These are phyloP conservation scores for Myxozyma neotropica DNA, from an alignment of 805 yeast genomes.

Conservation along the genomic window DNA sequence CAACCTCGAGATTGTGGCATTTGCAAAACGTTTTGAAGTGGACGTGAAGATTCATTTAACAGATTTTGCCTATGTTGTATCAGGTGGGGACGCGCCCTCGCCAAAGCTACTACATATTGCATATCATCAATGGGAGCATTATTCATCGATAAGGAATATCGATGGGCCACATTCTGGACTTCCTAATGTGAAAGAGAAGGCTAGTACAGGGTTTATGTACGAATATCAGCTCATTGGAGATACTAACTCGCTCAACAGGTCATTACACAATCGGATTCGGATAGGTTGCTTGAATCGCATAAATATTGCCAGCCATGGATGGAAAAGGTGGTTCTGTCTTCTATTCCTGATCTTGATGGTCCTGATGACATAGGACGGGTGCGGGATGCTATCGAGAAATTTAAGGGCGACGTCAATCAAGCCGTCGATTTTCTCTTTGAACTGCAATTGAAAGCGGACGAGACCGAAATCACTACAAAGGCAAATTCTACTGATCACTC, in stretches of 20 bases:
- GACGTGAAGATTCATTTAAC: slow-evolving; percentile 46
- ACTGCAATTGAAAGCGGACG: slow-evolving; percentile 9
- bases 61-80: slow-evolving; percentile 44
- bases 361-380: slow-evolving; percentile 7
- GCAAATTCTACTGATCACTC: not conserved
- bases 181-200: slow-evolving; percentile 36
- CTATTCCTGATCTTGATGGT: slow-evolving; percentile 21
- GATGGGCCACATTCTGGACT: slow-evolving; percentile 45
- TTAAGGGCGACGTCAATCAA: slow-evolving; percentile 28
- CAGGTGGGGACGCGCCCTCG: slow-evolving; percentile 18
- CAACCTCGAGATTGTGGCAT: slow-evolving; percentile 48
- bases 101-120: slow-evolving; percentile 42
- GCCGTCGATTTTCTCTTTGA: slow-evolving; percentile 29
- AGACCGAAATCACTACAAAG: not conserved
- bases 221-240: not conserved
- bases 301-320: slow-evolving; percentile 31
- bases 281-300: slow-evolving; percentile 15
- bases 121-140: slow-evolving; percentile 51
- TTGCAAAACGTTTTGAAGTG: slow-evolving; percentile 41
- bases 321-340: slow-evolving; percentile 25
- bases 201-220: not conserved
- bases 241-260: not conserved
- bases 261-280: slow-evolving; percentile 14
- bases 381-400: slow-evolving; percentile 27
- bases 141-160: slow-evolving; percentile 46